Conservation (phyloP, 2,329 filamentous ascomycete species). For the Huntiella savannae region DNA sequence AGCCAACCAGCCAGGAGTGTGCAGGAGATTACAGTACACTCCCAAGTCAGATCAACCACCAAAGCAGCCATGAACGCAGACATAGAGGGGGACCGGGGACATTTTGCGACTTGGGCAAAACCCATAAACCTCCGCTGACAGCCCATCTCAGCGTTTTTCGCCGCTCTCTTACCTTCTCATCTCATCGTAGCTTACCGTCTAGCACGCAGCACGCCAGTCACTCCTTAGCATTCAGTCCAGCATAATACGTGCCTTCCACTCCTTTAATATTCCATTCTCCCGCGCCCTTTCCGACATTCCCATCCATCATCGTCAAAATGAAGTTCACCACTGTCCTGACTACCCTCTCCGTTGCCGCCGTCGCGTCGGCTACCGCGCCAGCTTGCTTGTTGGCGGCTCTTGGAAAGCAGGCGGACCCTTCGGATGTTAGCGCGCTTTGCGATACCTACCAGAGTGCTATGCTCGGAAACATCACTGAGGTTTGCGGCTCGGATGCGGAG, state of each 20-base stretch:
- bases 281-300: neutral
- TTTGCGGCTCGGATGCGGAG: constrained; percentile 6
- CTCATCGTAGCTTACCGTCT: neutral
- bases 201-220: too few species aligned
- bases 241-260: neutral
- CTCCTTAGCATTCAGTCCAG: too few species aligned
- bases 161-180: constrained; percentile 1
- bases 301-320: neutral
- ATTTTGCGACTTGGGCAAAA: too few species aligned
- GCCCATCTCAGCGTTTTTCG: neutral
- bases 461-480: constrained; percentile 10
- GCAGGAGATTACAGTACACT: too few species aligned
- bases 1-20: too few species aligned
- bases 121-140: neutral
- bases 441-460: constrained; percentile 10
- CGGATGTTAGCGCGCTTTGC: constrained; percentile 10
- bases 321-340: constrained; percentile 8
- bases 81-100: too few species aligned
- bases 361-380: constrained; percentile 5
- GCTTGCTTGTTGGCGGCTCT: constrained; percentile 13
- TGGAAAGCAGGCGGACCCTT: constrained; percentile 9
- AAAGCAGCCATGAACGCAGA: too few species aligned
- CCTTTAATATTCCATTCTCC: neutral
- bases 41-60: too few species aligned
- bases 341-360: constrained; percentile 6